These are phyloP conservation scores for Pisolithus sp. DNA, from an alignment of 768 basidiomycete genomes.

Conservation along the genomic window DNA sequence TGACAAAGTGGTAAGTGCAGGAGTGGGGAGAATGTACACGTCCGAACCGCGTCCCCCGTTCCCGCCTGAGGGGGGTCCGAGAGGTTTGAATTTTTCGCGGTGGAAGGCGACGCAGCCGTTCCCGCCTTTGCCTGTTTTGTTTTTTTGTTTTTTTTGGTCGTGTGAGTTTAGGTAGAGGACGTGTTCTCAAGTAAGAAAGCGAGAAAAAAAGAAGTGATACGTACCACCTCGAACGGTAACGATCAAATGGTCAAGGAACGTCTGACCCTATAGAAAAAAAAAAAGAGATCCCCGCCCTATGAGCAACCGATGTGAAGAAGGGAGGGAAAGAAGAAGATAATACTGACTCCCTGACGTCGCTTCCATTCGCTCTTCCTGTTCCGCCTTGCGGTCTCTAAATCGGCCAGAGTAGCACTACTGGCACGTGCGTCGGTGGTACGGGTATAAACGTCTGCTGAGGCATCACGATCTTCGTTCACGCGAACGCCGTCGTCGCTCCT, in stretches of 20 bases:
- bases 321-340: not conserved
- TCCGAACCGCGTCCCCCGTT: constrained; percentile 87
- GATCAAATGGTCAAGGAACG: constrained; percentile 77
- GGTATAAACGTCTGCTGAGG: not conserved
- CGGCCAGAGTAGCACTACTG: not conserved
- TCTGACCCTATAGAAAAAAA: constrained; percentile 47
- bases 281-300: not conserved
- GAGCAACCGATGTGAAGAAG: not conserved
- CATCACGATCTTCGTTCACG: not conserved
- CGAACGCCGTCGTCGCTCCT: no score
- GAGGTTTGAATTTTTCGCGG: constrained; percentile 77
- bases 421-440: not conserved
- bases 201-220: constrained; percentile 6
- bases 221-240: constrained; percentile 74
- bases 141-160: not conserved
- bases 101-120: constrained; percentile 91
- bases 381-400: constrained; percentile 9
- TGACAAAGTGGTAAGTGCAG: constrained; percentile 71
- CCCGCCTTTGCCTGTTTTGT: constrained; percentile 67
- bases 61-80: constrained; percentile 89
- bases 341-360: constrained; percentile 58
- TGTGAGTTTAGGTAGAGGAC: no score
- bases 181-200: not conserved
- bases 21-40: constrained; percentile 77
- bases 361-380: constrained; percentile 69